These are phyloP conservation scores for Grammothele lineata DNA, from an alignment of 768 basidiomycete species.

Conservation along the genomic window DNA sequence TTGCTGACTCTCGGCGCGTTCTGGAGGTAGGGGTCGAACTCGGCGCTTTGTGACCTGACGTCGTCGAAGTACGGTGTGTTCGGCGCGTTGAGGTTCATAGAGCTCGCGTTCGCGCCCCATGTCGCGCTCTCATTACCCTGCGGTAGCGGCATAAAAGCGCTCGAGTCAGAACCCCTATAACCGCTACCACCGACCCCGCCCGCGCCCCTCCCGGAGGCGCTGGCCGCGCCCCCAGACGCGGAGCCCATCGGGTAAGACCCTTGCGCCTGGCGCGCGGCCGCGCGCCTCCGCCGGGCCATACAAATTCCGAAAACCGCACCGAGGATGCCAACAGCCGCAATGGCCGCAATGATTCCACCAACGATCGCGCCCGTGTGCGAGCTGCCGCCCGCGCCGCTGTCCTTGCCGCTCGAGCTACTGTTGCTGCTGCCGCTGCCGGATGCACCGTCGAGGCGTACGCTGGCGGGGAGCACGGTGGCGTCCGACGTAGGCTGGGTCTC, in stretches of 20 bases:
- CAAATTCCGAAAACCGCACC: conserved; percentile 52
- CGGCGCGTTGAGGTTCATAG: conserved; percentile 37
- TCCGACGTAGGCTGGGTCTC: conserved; percentile 56
- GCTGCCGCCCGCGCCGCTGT: conserved; percentile 15
- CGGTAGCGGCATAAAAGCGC: conserved; percentile 68
- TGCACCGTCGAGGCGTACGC: conserved; percentile 36
- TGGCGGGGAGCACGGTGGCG: conserved; percentile 46
- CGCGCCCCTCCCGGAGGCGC: conserved; percentile 20
- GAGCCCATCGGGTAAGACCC: conserved; percentile 38
- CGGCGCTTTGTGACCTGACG: conserved; percentile 25
- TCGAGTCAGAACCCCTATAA: conserved; percentile 54
- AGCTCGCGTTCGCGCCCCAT: conserved; percentile 51
- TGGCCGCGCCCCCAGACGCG: conserved; percentile 23
- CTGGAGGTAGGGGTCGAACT: conserved; percentile 35
- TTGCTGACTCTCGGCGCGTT: conserved; percentile 23
- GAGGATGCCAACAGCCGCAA: conserved; percentile 46
- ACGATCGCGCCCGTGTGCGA: conserved; percentile 43
- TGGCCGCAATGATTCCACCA: conserved; percentile 48
- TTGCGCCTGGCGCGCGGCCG: conserved; percentile 25
- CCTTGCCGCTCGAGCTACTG: conserved; percentile 16
- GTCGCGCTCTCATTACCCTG: conserved; percentile 54
- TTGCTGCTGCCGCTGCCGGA: conserved; percentile 35
- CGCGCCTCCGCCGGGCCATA: conserved; percentile 48
- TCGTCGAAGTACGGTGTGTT: conserved; percentile 33
- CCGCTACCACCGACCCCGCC: conserved; percentile 29